Conservation (phyloP, 768 basidiomycete species). For the Amyloporia xantha region DNA sequence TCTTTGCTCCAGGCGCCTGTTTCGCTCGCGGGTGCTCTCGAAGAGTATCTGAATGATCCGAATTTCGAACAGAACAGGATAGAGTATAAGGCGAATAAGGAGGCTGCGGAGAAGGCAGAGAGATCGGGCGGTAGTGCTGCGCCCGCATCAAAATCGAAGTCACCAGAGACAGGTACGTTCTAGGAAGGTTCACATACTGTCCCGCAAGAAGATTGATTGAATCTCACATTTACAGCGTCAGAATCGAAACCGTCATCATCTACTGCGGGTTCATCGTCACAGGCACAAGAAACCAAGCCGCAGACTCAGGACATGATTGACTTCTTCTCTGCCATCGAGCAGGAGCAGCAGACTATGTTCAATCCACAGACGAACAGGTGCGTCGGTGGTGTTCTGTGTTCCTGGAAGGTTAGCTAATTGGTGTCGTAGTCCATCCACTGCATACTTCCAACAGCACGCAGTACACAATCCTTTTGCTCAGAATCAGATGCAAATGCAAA, state of each 20-base stretch:
- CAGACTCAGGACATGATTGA: constrained; percentile 56
- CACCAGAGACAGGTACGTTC: constrained; percentile 28
- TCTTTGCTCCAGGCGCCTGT: constrained; percentile 68
- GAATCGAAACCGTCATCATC: constrained; percentile 11
- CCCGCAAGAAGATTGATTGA: no score
- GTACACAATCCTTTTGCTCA: constrained; percentile 74
- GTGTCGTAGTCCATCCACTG: constrained; percentile 36
- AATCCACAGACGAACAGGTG: constrained; percentile 58
- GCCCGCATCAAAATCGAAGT: constrained; percentile 13
- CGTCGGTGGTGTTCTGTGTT: constrained; percentile 6
- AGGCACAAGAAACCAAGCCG: constrained; percentile 25
- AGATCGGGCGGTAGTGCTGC: constrained; percentile 18
- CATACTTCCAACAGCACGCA: constrained; percentile 52
- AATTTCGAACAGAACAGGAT: constrained; percentile 93
- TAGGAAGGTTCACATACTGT: no score
- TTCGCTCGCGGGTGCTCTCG: constrained; percentile 85
- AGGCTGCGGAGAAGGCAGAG: constrained; percentile 43
- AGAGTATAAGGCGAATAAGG: constrained; percentile 85
- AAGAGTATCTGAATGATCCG: constrained; percentile 94
- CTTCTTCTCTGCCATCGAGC: constrained; percentile 87
- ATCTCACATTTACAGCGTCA: constrained; percentile 10
- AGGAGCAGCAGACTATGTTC: constrained; percentile 67
- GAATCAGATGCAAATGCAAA: constrained; percentile 28
- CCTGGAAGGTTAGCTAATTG: not conserved
- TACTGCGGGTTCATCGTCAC: constrained; percentile 5